Evolutionary conservation across 2,329 filamentous ascomycete species (phyloP).

Genomic region (Fusarium virguliforme): DNA sequence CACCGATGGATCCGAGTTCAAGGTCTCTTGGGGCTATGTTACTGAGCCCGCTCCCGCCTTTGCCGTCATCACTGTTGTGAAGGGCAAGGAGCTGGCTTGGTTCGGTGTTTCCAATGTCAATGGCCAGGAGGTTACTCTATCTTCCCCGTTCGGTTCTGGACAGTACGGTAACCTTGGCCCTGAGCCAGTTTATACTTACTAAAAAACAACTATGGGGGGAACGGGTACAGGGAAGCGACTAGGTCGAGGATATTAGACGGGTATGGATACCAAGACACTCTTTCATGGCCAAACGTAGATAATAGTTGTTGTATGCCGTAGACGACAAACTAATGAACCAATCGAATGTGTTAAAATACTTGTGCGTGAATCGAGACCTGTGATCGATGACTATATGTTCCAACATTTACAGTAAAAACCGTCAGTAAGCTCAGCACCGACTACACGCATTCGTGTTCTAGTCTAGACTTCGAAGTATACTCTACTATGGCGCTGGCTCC

Average conservation of each 20-base stretch:
- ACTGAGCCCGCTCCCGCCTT: constrained; percentile 39
- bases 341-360: not conserved
- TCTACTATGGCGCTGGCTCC: not conserved
- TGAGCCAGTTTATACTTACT: constrained; percentile 42
- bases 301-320: not conserved
- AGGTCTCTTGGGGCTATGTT: constrained; percentile 42
- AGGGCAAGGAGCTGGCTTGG: constrained; percentile 43
- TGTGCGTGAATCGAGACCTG: not conserved
- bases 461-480: not conserved
- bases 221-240: not conserved
- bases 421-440: not conserved
- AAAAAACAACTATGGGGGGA: not conserved
- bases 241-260: constrained; percentile 2
- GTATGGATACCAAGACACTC: constrained; percentile 5
- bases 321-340: not conserved
- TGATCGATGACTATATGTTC: too few species aligned
- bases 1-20: constrained; percentile 30
- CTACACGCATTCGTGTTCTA: not conserved
- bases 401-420: not conserved
- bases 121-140: constrained; percentile 35
- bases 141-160: constrained; percentile 37
- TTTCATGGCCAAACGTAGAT: constrained; percentile 2
- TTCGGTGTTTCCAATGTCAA: constrained; percentile 41
- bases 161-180: constrained; percentile 33
- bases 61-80: constrained; percentile 37